A percentile compares a stretch with the other conserved stretches of the same genome.
phyloP scores from a whole-genome alignment of 768 basidiomycete genomes.

The Podaxis sp. region DNA sequence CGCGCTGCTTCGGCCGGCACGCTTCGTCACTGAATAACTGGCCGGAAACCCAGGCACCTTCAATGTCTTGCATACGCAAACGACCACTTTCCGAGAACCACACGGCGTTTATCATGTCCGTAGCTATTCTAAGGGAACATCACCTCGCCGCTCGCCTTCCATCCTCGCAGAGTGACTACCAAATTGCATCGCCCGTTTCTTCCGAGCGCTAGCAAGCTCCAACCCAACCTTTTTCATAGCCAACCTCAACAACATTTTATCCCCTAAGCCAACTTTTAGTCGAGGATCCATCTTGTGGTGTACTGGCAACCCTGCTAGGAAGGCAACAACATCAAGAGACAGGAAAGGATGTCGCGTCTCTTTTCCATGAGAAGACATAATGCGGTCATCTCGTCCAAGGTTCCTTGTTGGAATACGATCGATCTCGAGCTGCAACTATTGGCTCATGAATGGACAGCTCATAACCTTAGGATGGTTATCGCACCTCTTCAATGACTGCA shows the following conservation, averaged over 20 bases:
- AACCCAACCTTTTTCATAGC: constrained; percentile 76
- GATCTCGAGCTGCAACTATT: constrained; percentile 85
- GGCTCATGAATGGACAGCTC: not conserved
- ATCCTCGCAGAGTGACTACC: constrained; percentile 86
- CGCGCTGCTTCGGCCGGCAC: constrained; percentile 19
- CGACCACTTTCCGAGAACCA: not conserved
- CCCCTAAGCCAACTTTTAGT: constrained; percentile 74
- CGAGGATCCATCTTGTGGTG: constrained; percentile 81
- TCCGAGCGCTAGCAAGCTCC: constrained; percentile 67
- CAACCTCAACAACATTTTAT: constrained; percentile 82
- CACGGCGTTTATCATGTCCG: not conserved
- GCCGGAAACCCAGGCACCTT: not conserved
- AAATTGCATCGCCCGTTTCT: constrained; percentile 98
- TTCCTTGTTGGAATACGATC: constrained; percentile 87
- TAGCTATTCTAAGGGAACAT: constrained; percentile 34
- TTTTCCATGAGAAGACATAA: constrained; percentile 88
- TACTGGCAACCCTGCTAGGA: constrained; percentile 77
- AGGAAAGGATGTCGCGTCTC: constrained; percentile 93
- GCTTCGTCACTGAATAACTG: not conserved
- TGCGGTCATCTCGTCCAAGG: constrained; percentile 91
- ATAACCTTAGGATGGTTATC: constrained; percentile 10
- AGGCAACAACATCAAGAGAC: constrained; percentile 74
- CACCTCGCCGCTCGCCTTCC: constrained; percentile 66
- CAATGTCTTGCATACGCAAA: not conserved
- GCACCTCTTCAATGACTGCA: constrained; percentile 79